phyloP scores from a whole-genome alignment of 176 grass and related monocot genomes.

The Themeda triandra region DNA sequence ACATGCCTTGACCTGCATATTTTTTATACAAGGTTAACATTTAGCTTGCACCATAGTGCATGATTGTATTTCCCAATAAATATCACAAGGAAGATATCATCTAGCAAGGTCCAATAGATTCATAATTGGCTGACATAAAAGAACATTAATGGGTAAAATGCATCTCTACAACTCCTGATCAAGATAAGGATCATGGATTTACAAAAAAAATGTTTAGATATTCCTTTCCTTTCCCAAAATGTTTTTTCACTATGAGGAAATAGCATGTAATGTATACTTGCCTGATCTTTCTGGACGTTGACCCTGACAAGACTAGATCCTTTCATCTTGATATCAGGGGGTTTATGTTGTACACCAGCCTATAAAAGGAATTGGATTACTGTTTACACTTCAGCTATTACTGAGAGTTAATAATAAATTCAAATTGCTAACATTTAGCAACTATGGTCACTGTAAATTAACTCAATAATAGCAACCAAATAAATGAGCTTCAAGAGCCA shows the following conservation, averaged over 20 bases:
- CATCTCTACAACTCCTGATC: background rate
- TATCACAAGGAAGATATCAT: background rate
- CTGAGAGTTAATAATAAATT: conserved; percentile 9
- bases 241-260: conserved; percentile 10
- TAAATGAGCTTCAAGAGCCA: conserved; percentile 12
- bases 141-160: background rate
- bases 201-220: background rate
- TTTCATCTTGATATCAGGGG: conserved; percentile 77
- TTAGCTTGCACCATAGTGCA: background rate
- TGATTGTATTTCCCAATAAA: background rate
- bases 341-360: conserved; percentile 84
- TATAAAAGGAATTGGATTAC: conserved; percentile 34
- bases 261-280: conserved; percentile 25
- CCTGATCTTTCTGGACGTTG: conserved; percentile 88
- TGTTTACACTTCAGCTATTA: conserved; percentile 22
- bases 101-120: background rate
- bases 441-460: conserved; percentile 5
- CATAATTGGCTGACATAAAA: background rate
- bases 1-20: conserved; percentile 72
- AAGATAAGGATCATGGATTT: background rate
- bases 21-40: conserved; percentile 21
- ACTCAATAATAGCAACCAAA: conserved; percentile 12
- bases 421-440: conserved; percentile 1
- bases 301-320: conserved; percentile 72
- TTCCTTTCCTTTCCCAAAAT: conserved; percentile 14